These are phyloP conservation scores for Diaporthe batatas DNA, from an alignment of 2,329 filamentous ascomycete species.

Conservation along the genomic window DNA sequence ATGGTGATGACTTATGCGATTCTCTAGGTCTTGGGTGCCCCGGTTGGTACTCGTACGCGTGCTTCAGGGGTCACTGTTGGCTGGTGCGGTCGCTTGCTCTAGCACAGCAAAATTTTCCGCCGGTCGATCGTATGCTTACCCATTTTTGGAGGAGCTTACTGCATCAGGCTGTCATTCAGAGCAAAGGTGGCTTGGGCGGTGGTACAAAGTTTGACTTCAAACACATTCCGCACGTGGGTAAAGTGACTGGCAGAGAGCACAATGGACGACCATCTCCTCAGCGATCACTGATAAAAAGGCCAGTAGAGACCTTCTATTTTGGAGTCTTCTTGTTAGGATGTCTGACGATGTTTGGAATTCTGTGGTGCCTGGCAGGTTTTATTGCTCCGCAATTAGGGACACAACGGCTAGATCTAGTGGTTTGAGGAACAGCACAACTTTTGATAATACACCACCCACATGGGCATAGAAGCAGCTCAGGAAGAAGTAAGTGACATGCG, in stretches of 20 bases:
- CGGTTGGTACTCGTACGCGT: slow-evolving; percentile 3
- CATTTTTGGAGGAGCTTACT: neutral
- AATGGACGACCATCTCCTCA: neutral
- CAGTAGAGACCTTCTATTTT: slow-evolving; percentile 3
- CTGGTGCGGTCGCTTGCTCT: slow-evolving; percentile 1
- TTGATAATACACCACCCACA: no score
- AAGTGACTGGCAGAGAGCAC: neutral
- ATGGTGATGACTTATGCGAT: slow-evolving; percentile 13
- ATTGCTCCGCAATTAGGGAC: neutral
- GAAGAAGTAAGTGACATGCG: neutral
- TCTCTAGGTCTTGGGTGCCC: slow-evolving; percentile 7
- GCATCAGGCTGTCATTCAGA: neutral
- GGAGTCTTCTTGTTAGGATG: neutral
- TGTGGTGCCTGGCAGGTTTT: neutral
- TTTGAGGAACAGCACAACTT: neutral
- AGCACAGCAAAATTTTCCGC: neutral
- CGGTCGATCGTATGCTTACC: neutral
- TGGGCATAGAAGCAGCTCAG: no score
- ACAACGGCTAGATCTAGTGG: no score
- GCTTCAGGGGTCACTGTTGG: slow-evolving; percentile 20
- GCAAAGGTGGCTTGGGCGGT: slow-evolving; percentile 6
- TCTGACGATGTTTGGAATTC: neutral
- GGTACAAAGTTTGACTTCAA: slow-evolving; percentile 17
- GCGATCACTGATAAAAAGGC: neutral
- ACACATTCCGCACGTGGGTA: neutral